Evolutionary conservation across 1,284 basidiomycete species (phyloP), one percentile per base, ranked within the genome.

Genomic region (Pholiota adiposa): DNA sequence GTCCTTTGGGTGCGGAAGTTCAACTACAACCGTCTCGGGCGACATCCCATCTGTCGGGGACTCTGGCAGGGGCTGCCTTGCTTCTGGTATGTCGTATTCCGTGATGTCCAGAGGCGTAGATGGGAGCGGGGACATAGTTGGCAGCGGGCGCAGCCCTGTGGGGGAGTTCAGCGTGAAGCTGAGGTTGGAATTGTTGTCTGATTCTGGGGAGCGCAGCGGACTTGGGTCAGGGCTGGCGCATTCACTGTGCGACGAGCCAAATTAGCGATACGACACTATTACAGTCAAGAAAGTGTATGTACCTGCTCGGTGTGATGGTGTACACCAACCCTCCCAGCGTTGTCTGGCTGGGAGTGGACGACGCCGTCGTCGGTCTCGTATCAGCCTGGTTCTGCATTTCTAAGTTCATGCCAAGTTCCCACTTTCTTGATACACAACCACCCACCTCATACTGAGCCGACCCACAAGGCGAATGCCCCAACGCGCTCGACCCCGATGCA

Each of bases 71-170:
- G 70, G 65, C 36, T 62, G 43, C 40, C 48, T 49, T 4, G 69
- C 66, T 60, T 70, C 69, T 2, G 67, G 68, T 27, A 69, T 63
- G 31, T 70, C 70, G 40, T 68, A 65, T n/a, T n/a, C n/a, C 7
- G 56, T 21, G 16, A 61, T 51, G 48, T 72, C 69, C 14, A 68
- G 50, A 3, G 69, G 70, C 0, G 69, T 70, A 14, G 67, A 55
- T 6, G 64, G 56, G 6, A 71, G 59, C 12, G 70, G 70, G 8
- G 69, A 72, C 18, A 69, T 62, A 0, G 54, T 29, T 0, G 70
- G 70, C 11, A 72, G 63, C 3, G 59, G 14, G 6, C 12, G 44
- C 23, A 46, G 21, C n/a, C 44, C 44, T 5, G 16, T 12, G 14
- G 44, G 44, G 3, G 44, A 46, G 1, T n/a, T 46, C 23, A 46